These are phyloP conservation scores for Leccinum boreale DNA, from an alignment of 768 basidiomycete genomes.

Conservation along the genomic window DNA sequence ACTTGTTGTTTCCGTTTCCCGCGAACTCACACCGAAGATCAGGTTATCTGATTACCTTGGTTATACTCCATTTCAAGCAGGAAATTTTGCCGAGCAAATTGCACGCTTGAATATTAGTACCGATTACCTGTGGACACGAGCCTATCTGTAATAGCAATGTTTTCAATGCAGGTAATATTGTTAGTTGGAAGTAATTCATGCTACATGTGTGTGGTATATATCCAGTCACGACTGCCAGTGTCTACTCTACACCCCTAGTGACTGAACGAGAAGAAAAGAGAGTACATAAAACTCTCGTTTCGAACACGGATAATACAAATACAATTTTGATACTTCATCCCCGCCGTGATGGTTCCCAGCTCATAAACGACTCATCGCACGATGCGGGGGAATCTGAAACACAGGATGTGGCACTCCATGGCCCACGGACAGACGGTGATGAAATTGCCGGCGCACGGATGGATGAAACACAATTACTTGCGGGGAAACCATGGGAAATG, in stretches of 20 bases:
- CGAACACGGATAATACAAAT: not conserved
- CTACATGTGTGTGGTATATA: constrained; percentile 6
- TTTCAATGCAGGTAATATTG: not conserved
- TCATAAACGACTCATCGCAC: constrained; percentile 59
- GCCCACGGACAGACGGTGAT: constrained; percentile 12
- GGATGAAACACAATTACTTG: constrained; percentile 14
- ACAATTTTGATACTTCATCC: constrained; percentile 14
- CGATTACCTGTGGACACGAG: not conserved
- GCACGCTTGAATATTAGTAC: not conserved
- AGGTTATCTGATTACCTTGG: not conserved
- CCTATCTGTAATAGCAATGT: not conserved
- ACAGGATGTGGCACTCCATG: constrained; percentile 19
- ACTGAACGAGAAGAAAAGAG: not conserved
- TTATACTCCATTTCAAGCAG: not conserved
- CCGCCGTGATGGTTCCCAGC: constrained; percentile 52
- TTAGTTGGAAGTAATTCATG: not conserved
- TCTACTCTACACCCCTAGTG: not conserved
- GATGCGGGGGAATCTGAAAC: constrained; percentile 32
- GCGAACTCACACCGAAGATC: not conserved
- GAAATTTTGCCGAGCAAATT: not conserved
- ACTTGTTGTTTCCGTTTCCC: not conserved
- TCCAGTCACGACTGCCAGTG: not conserved
- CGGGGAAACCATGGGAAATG: constrained; percentile 10
- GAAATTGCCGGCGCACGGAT: constrained; percentile 19
- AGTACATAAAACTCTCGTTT: not conserved